Base-by-base conservation (phyloP, 192 early-diverging fungal species). In the Entomortierella parvispora region DNA sequence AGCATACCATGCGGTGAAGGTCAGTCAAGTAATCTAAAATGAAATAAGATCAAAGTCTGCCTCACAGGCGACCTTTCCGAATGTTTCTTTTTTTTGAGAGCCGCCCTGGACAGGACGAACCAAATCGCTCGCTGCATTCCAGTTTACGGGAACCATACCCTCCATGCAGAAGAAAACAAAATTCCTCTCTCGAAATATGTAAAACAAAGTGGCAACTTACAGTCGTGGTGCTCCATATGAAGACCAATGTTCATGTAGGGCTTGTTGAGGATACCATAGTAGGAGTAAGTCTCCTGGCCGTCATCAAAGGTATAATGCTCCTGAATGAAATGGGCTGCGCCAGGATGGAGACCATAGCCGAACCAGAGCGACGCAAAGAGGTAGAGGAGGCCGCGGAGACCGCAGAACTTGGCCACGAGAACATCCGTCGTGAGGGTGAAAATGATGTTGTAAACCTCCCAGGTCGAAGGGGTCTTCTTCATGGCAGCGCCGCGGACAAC, bases 151-250 rank as follows among this genome's bases (percentile, higher is more conserved):
- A 65, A 58, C 17, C 23, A 51, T n/a, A n/a, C n/a, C n/a, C n/a
- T n/a, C n/a, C n/a, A n/a, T n/a, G 15, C 32, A 25, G 22, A 26
- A 65, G 65, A 57, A 76, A 43, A 62, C 26, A 33, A 59, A 17
- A 67, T 25, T 56, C 44, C 48, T 25, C 45, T 25, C 22, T 28
- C 37, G 28, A 7, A 31, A 7, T n/a, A 17, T 37, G 17, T 26
- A 45, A 55, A 46, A 59, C 25, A 23, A 62, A 62, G 70, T n/a
- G n/a, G n/a, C n/a, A n/a, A 91, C 69, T 90, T 90, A 85, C 97
- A 97, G 81, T 99, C 97, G 84, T 99, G 96, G 88, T 99, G 97
- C 86, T 99, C 97, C 80, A 95, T 97, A 84, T 99, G 97, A 81
- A 94, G 95, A 43, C 97, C 97, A 67, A 97, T 93, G 89, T 99